phyloP scores from a whole-genome alignment of 164 flowering plant species.

The Liriodendron chinense region DNA sequence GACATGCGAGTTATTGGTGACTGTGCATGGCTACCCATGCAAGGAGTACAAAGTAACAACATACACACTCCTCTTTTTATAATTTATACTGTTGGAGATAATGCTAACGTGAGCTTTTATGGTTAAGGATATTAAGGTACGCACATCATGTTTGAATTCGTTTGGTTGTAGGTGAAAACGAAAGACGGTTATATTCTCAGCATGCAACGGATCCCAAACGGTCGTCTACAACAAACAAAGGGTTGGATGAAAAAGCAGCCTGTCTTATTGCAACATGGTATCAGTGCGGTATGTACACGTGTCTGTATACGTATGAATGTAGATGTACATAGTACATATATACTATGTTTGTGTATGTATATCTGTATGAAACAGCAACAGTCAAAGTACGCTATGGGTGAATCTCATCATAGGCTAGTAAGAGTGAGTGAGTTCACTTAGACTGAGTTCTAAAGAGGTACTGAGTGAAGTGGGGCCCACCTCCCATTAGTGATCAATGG shows the following conservation, averaged over 20 bases:
- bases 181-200: constrained; percentile 63
- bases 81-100: no score
- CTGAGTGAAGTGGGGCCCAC: no score
- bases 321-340: no score
- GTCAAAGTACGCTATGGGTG: no score
- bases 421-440: no score
- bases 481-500: no score
- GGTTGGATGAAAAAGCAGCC: constrained; percentile 29
- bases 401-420: no score
- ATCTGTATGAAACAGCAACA: no score
- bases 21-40: constrained; percentile 60
- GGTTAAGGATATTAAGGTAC: background rate
- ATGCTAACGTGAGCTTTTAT: no score
- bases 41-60: constrained; percentile 53
- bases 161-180: constrained; percentile 47
- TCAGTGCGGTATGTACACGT: constrained; percentile 48
- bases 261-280: constrained; percentile 69
- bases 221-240: constrained; percentile 29
- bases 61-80: background rate
- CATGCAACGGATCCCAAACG: constrained; percentile 61
- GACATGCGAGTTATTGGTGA: constrained; percentile 47
- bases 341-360: no score
- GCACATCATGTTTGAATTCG: background rate
- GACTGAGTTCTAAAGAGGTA: no score
- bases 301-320: no score